Conservation (phyloP, 1,139 yeast genomes). For the Entelexis sorbosivorans region DNA sequence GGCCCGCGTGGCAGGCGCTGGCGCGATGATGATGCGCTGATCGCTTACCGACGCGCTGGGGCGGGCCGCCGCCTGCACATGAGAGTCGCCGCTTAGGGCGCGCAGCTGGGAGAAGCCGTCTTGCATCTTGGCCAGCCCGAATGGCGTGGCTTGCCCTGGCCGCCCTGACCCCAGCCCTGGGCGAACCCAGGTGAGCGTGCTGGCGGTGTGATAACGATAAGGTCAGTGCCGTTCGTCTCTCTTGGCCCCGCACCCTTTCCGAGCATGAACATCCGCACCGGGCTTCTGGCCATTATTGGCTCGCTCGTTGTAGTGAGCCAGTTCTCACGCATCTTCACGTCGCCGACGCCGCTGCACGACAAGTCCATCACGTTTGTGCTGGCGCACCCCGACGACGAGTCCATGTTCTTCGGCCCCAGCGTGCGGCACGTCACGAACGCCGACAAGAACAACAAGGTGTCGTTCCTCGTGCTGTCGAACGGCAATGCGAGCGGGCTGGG, state of each 20-base stretch:
- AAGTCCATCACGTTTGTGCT: conserved; percentile 40
- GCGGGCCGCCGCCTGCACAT: no score
- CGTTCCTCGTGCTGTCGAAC: conserved; percentile 59
- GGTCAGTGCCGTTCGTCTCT: background rate
- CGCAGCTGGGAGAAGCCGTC: no score
- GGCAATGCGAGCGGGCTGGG: conserved; percentile 79
- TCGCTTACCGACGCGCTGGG: no score
- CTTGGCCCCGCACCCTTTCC: background rate
- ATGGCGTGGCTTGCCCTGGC: background rate
- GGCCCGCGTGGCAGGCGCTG: no score
- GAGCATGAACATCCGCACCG: conserved; percentile 5
- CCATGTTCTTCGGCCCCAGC: conserved; percentile 91
- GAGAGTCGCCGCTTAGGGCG: no score
- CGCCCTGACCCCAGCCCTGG: background rate
- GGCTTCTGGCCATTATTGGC: conserved; percentile 9
- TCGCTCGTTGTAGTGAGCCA: conserved; percentile 12
- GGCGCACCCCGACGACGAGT: conserved; percentile 98
- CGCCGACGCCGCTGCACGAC: conserved; percentile 16
- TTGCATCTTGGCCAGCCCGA: background rate
- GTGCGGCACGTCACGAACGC: conserved; percentile 37
- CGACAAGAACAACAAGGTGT: conserved; percentile 40
- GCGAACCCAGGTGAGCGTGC: background rate
- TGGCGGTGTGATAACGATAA: conserved; percentile 4
- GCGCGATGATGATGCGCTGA: no score
- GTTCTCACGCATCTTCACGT: conserved; percentile 18